Evolutionary conservation across 1,284 basidiomycete genomes (phyloP).

Genomic region (Anthracocystis setariae): DNA sequence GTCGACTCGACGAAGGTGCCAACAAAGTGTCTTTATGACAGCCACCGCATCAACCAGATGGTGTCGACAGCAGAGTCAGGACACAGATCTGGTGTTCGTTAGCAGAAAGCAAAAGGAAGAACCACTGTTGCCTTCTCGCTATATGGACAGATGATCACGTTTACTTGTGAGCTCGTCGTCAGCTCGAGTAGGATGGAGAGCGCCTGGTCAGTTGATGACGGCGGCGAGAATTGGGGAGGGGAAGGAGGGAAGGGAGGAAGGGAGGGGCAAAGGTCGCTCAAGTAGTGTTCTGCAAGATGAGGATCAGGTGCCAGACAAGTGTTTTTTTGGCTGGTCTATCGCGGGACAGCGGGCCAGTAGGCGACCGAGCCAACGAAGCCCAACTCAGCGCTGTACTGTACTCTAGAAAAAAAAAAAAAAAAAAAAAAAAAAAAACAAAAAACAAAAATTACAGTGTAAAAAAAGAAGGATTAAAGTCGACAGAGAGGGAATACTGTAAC

Average conservation of each 20-base stretch:
- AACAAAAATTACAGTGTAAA: slow-evolving; percentile 4
- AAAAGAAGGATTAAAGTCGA: no score
- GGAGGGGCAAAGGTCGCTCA: slow-evolving; percentile 2
- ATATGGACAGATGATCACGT: background rate
- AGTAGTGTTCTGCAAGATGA: slow-evolving; percentile 3
- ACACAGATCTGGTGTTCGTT: no score
- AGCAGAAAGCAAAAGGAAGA: no score
- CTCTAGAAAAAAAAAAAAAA: slow-evolving; percentile 1
- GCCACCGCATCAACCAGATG: background rate
- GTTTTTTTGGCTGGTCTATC: background rate
- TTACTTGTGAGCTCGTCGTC: background rate
- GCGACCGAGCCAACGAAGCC: background rate
- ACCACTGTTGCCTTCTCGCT: background rate
- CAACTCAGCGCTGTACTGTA: background rate
- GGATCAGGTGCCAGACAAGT: slow-evolving; percentile 6
- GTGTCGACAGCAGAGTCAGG: background rate
- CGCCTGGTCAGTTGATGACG: background rate
- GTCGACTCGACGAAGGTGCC: background rate
- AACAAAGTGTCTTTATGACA: background rate
- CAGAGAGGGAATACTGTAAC: no score
- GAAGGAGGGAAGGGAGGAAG: background rate
- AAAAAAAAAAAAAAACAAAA: background rate
- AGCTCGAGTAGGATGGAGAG: background rate
- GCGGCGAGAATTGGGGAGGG: slow-evolving; percentile 1
- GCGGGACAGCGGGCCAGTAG: slow-evolving; percentile 8